These are phyloP conservation scores for Biscogniauxia mediterranea DNA, from an alignment of 2,329 filamentous ascomycete species.

Conservation along the genomic window DNA sequence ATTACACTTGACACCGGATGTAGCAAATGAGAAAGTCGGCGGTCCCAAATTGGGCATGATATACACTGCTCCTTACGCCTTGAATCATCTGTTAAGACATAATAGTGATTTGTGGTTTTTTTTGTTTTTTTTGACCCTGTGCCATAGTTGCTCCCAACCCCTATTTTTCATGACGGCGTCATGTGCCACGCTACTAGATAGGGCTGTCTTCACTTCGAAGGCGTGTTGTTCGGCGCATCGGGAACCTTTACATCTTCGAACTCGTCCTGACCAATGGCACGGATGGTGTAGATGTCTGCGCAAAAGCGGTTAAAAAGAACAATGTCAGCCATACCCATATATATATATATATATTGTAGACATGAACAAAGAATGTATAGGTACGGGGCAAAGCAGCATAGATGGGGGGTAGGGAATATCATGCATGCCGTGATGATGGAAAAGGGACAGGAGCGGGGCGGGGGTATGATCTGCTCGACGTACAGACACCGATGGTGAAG, in stretches of 20 bases:
- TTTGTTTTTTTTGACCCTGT: background rate
- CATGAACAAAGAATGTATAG: too few species aligned
- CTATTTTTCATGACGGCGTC: background rate
- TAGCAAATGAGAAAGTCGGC: conserved; percentile 1
- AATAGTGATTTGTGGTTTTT: background rate
- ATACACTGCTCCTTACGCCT: background rate
- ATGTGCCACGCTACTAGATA: background rate
- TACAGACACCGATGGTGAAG: conserved; percentile 86
- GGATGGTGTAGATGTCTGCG: conserved; percentile 63
- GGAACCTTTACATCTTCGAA: conserved; percentile 95
- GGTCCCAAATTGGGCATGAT: background rate
- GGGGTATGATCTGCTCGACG: conserved; percentile 38
- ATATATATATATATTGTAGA: background rate
- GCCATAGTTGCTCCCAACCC: background rate
- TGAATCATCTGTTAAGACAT: background rate
- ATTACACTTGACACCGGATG: conserved; percentile 6
- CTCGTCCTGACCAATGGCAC: conserved; percentile 89
- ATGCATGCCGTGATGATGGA: too few species aligned
- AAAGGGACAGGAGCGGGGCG: background rate
- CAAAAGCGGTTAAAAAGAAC: background rate
- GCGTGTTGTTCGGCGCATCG: conserved; percentile 58
- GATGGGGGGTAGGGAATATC: background rate
- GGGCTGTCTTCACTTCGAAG: conserved; percentile 28
- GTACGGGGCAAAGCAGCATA: background rate
- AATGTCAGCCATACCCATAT: background rate